phyloP scores from a whole-genome alignment of 208 protist genomes.

The Leishmania major region DNA sequence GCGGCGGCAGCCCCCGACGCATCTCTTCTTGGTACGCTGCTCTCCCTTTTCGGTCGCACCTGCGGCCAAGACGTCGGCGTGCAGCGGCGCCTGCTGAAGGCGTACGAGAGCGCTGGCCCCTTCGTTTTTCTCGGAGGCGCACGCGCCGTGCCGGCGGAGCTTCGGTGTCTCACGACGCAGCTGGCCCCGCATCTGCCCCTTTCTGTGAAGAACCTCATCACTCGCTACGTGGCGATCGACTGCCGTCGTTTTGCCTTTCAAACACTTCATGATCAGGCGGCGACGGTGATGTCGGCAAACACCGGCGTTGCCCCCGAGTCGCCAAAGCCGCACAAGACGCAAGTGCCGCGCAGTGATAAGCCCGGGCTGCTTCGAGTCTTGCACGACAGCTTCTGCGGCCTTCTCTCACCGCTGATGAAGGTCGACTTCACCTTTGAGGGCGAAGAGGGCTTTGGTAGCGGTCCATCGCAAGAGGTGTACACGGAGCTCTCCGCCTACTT shows the following conservation, averaged over 20 bases:
- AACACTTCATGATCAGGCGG: slow-evolving; percentile 60
- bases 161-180: slow-evolving; percentile 33
- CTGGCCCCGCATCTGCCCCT: slow-evolving; percentile 50
- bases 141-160: slow-evolving; percentile 41
- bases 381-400: slow-evolving; percentile 47
- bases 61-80: slow-evolving; percentile 35
- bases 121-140: slow-evolving; percentile 64
- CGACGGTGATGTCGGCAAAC: slow-evolving; percentile 51
- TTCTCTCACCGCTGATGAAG: slow-evolving; percentile 57
- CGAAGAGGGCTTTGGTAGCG: slow-evolving; percentile 85
- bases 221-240: slow-evolving; percentile 68
- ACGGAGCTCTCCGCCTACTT: slow-evolving; percentile 66
- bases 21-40: slow-evolving; percentile 32
- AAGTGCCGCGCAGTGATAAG: slow-evolving; percentile 46
- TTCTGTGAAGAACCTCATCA: slow-evolving; percentile 52
- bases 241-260: slow-evolving; percentile 78
- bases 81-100: slow-evolving; percentile 58
- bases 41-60: slow-evolving; percentile 25
- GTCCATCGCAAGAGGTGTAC: slow-evolving; percentile 90
- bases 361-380: slow-evolving; percentile 36
- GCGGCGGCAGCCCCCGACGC: neutral
- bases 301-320: slow-evolving; percentile 43
- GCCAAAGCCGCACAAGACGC: slow-evolving; percentile 33
- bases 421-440: slow-evolving; percentile 79
- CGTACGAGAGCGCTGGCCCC: slow-evolving; percentile 24